Base-by-base conservation (phyloP, 371 early-diverging fungal genomes). In the Rhizopus stolonifer region DNA sequence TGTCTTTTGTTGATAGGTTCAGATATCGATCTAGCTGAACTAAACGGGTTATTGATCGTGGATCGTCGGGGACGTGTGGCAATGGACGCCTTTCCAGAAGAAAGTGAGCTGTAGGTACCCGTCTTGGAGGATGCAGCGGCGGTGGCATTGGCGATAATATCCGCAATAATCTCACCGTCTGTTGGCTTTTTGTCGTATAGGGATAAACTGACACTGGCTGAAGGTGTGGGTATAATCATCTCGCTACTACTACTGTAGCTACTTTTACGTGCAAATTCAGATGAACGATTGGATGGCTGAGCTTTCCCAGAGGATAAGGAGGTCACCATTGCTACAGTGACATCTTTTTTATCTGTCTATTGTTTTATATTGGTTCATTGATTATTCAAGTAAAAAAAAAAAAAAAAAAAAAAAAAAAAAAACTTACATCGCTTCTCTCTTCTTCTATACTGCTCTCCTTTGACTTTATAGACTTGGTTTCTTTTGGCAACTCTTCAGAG, bases 401-500 rank as follows among this genome's bases (percentile, higher is more conserved):
- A n/a, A n/a, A n/a, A n/a, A n/a, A n/a, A n/a, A n/a, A n/a, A n/a
- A n/a, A n/a, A n/a, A n/a, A n/a, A n/a, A n/a, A n/a, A n/a, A n/a
- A n/a, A n/a, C n/a, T n/a, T n/a, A n/a, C n/a, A n/a, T n/a, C n/a
- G n/a, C n/a, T n/a, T n/a, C n/a, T n/a, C n/a, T n/a, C n/a, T n/a
- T n/a, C n/a, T n/a, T n/a, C n/a, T n/a, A n/a, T n/a, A n/a, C n/a
- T n/a, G n/a, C n/a, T 10, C 5, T 13, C 15, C 22, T 42, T 42
- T 9, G 42, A 21, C 22, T 42, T 42, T 21, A 19, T 42, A 19
- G 19, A 42, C 6, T 21, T 21, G 6, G 36, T 65, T 49, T 71
- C 69, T 19, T 57, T 69, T 22, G 70, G 69, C 2, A 78, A 43
- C 29, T 68, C 72, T 34, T 91, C 92, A 9, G 79, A 69, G 7